Evolutionary conservation across 2,329 filamentous ascomycete genomes (phyloP).

Genomic region (Colletotrichum chrysophilum): DNA sequence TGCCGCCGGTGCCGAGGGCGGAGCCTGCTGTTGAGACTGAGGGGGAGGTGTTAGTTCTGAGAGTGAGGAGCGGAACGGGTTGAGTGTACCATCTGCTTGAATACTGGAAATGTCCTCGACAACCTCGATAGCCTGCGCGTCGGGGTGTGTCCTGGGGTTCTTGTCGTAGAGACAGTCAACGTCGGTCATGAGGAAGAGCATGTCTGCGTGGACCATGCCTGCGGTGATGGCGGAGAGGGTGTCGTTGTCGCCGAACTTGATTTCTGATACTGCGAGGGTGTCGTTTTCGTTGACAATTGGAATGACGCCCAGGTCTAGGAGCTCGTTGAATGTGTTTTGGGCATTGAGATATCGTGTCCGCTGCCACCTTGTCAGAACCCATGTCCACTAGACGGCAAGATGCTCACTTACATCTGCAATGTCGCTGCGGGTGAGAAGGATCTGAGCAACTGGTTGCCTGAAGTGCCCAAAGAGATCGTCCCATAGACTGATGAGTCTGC

Average conservation of each 20-base stretch:
- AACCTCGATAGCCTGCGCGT: slow-evolving; percentile 89
- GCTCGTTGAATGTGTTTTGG: slow-evolving; percentile 90
- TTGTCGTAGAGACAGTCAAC: slow-evolving; percentile 98
- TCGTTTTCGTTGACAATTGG: slow-evolving; percentile 99
- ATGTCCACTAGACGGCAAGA: background rate
- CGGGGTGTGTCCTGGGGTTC: slow-evolving; percentile 84
- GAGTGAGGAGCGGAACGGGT: background rate
- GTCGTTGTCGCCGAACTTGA: slow-evolving; percentile 99
- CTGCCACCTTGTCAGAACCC: slow-evolving; percentile 42
- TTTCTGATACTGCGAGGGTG: slow-evolving; percentile 94
- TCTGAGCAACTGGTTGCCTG: slow-evolving; percentile 90
- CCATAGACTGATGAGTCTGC: slow-evolving; percentile 93
- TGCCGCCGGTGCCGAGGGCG: slow-evolving; percentile 89
- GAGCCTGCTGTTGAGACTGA: slow-evolving; percentile 88
- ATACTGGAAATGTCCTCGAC: slow-evolving; percentile 87
- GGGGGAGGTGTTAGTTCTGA: background rate
- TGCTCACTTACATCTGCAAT: slow-evolving; percentile 79
- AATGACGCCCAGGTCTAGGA: slow-evolving; percentile 93
- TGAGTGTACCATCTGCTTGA: slow-evolving; percentile 73
- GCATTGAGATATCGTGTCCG: slow-evolving; percentile 95
- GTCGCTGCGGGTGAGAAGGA: slow-evolving; percentile 91
- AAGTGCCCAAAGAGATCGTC: slow-evolving; percentile 90
- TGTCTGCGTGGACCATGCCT: slow-evolving; percentile 95
- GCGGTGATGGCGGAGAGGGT: slow-evolving; percentile 96
- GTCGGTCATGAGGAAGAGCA: slow-evolving; percentile 98